Evolutionary conservation across 2,329 filamentous ascomycete genomes (phyloP), one percentile per base, ranked within the genome.

Genomic region (Zalaria obscura): DNA sequence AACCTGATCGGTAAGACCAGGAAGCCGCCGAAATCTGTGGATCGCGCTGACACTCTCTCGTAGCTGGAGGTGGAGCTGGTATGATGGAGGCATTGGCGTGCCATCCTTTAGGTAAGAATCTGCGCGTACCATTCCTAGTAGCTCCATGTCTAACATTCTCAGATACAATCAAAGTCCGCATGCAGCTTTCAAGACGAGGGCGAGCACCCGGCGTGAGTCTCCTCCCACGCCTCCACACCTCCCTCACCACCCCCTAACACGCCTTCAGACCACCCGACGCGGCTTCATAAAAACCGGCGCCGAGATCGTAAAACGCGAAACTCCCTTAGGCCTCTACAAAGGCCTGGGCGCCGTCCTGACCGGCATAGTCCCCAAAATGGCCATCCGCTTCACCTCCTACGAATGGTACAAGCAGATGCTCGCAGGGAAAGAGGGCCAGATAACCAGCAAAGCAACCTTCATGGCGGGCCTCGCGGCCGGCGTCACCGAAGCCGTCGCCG

Each of bases 21-120:
- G 38, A 47, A 46, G 45, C 44, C 32, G 47, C 45, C 18, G 44
- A 48, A 29, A 31, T 38, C 28, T 42, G 43, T 46, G 4, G 25
- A 43, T 40, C 38, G 36, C 31, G 44, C 49, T 48, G 47, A 51
- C 44, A 36, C 11, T 8, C 8, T 11, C 5, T 31, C 18, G 53
- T 53, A 93, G 91, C 91, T 61, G 91, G 91, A 60, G 91, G 91
- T 60, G 86, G 86, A 64, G 91, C 91, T 53, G 91, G 91, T 58
- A 95, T 96, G 89, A 96, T 96, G 88, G 91, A 98, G 67, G 91
- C 91, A 38, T 78, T 98, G 48, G 87, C 71, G 41, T 98, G 91
- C 64, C 91, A 98, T 70, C 91, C 91, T 47, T 75, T 96, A 45
- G 83, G 83, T 89, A 73, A 54, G 72, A 53, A 26, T 40, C 40